These are phyloP conservation scores for Solanum aculeatissimum DNA, from an alignment of 305 asterid genomes.

Conservation along the genomic window DNA sequence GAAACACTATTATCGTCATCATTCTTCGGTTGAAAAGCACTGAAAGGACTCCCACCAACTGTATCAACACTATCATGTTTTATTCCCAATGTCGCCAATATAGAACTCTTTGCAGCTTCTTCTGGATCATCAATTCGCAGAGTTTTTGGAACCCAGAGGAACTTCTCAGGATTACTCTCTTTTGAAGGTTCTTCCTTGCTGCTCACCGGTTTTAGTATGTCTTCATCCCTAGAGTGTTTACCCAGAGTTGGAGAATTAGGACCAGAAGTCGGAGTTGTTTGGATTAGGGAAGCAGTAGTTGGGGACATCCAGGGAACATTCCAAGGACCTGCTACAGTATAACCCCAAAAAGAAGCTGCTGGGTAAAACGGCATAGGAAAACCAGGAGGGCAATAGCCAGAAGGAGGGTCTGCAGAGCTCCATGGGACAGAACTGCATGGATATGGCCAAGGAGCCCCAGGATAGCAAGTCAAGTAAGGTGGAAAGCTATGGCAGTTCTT, in stretches of 20 bases:
- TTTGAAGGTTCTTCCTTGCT: conserved; percentile 5
- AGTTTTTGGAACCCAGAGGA: conserved; percentile 69
- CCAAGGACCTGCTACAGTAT: conserved; percentile 33
- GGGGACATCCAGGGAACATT: conserved; percentile 43
- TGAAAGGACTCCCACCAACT: conserved; percentile 42
- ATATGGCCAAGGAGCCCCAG: conserved; percentile 67
- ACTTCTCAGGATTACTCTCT: conserved; percentile 35
- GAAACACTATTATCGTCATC: conserved; percentile 24
- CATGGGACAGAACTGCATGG: conserved; percentile 49
- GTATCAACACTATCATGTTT: conserved; percentile 31
- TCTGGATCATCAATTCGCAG: conserved; percentile 58
- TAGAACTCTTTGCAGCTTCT: conserved; percentile 78
- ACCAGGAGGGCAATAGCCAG: conserved; percentile 35
- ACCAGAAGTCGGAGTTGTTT: conserved; percentile 23
- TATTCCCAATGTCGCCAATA: conserved; percentile 67
- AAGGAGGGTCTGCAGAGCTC: conserved; percentile 27
- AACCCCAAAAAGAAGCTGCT: conserved; percentile 35
- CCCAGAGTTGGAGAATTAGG: conserved; percentile 60
- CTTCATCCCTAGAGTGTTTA: conserved; percentile 76
- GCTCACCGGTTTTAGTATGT: conserved; percentile 9
- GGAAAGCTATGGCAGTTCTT: conserved; percentile 32
- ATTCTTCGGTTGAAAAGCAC: conserved; percentile 38
- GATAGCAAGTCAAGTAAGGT: conserved; percentile 40
- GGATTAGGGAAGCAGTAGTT: conserved; percentile 7
- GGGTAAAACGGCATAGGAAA: conserved; percentile 47